Evolutionary conservation across 306 rosid species (phyloP).

Genomic region (Quercus parvula): DNA sequence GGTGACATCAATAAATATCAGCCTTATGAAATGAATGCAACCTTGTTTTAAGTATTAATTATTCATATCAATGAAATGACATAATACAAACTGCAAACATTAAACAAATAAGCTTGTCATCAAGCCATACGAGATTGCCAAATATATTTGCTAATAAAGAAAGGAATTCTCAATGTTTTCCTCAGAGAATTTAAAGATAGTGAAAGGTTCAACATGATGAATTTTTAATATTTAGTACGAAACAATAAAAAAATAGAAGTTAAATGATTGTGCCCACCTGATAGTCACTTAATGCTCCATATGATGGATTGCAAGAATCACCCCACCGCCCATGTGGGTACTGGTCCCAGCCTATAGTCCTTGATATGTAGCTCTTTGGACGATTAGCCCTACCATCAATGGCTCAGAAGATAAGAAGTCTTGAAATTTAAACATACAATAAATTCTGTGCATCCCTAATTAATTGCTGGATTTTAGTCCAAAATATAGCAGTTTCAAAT

Average conservation of each 20-base stretch:
- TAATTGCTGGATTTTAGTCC: conserved; percentile 5
- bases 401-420: conserved; percentile 28
- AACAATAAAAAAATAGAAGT: conserved; percentile 4
- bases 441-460: background rate
- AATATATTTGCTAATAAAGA: background rate
- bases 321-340: conserved; percentile 97
- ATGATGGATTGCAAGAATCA: conserved; percentile 87
- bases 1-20: background rate
- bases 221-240: background rate
- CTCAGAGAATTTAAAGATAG: background rate
- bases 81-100: background rate
- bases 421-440: background rate
- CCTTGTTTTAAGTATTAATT: background rate
- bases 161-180: background rate
- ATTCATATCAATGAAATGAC: background rate
- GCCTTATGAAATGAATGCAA: background rate
- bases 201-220: background rate
- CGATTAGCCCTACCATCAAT: conserved; percentile 84
- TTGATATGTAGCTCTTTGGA: conserved; percentile 92
- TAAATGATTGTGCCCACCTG: conserved; percentile 51
- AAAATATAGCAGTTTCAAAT: conserved; percentile 10
- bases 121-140: background rate
- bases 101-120: background rate
- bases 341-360: conserved; percentile 96
- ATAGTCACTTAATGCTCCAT: conserved; percentile 79